Conservation (phyloP, 2,329 filamentous ascomycete genomes). For the Epichloe gansuensis region DNA sequence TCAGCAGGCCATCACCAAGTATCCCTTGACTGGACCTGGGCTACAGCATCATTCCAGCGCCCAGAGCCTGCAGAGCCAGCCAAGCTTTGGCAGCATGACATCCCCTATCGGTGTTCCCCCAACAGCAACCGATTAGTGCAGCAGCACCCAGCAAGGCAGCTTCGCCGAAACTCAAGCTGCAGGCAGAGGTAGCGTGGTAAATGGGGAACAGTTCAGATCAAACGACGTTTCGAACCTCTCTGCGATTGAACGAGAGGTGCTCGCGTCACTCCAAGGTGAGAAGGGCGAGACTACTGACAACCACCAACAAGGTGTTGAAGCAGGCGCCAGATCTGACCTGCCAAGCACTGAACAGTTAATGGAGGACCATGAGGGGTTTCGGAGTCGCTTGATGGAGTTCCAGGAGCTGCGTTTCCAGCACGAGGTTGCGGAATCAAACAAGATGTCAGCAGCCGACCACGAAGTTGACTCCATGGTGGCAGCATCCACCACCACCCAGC, state of each 20-base stretch:
- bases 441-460: neutral
- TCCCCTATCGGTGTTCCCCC: conserved; percentile 57
- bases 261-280: conserved; percentile 25
- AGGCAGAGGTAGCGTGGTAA: conserved; percentile 17
- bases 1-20: conserved; percentile 67
- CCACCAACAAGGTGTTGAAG: conserved; percentile 16
- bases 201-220: conserved; percentile 47
- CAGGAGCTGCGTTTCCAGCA: conserved; percentile 64
- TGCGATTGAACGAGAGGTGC: conserved; percentile 39
- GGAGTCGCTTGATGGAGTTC: conserved; percentile 72
- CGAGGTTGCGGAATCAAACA: conserved; percentile 39
- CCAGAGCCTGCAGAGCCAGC: conserved; percentile 92
- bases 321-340: conserved; percentile 31
- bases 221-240: conserved; percentile 62
- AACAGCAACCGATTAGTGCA: conserved; percentile 32
- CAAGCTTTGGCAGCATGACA: conserved; percentile 87
- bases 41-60: conserved; percentile 91
- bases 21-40: conserved; percentile 42
- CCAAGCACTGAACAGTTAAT: conserved; percentile 38
- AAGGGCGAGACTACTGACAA: conserved; percentile 1
- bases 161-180: conserved; percentile 54
- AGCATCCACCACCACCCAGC: conserved; percentile 2
- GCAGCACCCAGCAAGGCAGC: conserved; percentile 27
- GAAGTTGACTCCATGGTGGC: neutral
- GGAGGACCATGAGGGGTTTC: conserved; percentile 46